phyloP scores from a whole-genome alignment of 2,329 filamentous ascomycete genomes.

The Phoma sp. region DNA sequence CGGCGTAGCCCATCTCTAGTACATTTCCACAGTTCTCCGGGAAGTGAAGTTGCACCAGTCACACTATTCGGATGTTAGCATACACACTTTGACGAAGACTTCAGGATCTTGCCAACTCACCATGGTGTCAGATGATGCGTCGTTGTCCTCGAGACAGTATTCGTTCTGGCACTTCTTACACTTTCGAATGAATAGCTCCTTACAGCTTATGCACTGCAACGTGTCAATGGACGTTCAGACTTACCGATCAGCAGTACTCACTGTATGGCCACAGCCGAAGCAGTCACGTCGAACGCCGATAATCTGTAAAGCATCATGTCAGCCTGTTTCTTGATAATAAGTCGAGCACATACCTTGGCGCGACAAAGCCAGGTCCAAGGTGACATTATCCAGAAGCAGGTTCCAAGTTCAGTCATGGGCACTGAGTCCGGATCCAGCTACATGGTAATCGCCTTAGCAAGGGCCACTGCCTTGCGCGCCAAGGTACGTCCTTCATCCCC shows the following conservation, averaged over 20 bases:
- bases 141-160: conserved; percentile 84
- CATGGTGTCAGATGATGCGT: conserved; percentile 73
- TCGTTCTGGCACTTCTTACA: conserved; percentile 78
- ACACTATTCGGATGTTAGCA: conserved; percentile 35
- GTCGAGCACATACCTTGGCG: conserved; percentile 48
- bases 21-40: conserved; percentile 44
- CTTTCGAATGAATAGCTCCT: conserved; percentile 70
- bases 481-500: conserved; percentile 55
- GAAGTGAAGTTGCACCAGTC: conserved; percentile 50
- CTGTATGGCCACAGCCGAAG: conserved; percentile 85
- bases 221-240: conserved; percentile 8
- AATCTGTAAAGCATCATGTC: conserved; percentile 38
- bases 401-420: conserved; percentile 42
- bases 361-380: conserved; percentile 40
- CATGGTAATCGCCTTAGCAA: conserved; percentile 38
- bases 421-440: conserved; percentile 50
- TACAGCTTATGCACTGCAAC: conserved; percentile 75
- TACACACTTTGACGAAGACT: neutral
- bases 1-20: conserved; percentile 24
- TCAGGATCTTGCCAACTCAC: conserved; percentile 34
- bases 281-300: conserved; percentile 72
- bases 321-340: conserved; percentile 35
- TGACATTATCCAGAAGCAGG: conserved; percentile 45
- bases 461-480: conserved; percentile 37
- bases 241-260: conserved; percentile 47